A percentile compares a stretch with the other conserved stretches of the same genome.
Conservation (phyloP, 2,329 filamentous ascomycete species). For the Fusarium chlamydosporum region DNA sequence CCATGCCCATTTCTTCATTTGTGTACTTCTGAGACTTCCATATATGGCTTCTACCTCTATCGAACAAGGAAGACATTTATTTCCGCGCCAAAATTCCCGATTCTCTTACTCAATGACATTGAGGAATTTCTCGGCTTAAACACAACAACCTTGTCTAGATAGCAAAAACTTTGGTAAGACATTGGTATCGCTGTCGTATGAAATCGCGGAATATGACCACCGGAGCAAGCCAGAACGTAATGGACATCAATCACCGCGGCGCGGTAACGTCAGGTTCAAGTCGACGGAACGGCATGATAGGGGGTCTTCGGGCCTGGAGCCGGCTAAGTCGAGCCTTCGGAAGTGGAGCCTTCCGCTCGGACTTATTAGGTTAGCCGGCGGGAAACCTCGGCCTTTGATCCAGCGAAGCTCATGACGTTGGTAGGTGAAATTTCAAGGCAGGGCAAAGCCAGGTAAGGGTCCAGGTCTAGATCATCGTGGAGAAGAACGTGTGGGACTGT, state of each 20-base stretch:
- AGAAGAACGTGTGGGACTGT: constrained; percentile 17
- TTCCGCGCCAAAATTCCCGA: constrained; percentile 2
- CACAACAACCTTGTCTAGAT: constrained; percentile 6
- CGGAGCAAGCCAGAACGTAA: constrained; percentile 33
- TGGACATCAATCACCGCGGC: constrained; percentile 50
- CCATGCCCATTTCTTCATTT: not conserved
- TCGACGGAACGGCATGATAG: constrained; percentile 30
- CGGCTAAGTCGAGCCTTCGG: constrained; percentile 45
- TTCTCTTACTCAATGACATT: constrained; percentile 22
- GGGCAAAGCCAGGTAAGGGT: not conserved
- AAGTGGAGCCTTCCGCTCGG: constrained; percentile 22
- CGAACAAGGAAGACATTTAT: not conserved
- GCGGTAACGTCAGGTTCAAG: constrained; percentile 9
- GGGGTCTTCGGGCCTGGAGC: constrained; percentile 37
- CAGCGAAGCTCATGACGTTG: constrained; percentile 39
- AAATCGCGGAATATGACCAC: constrained; percentile 42
- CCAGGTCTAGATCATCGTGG: constrained; percentile 2
- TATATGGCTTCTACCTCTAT: not conserved
- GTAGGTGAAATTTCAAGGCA: constrained; percentile 21
- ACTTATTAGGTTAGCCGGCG: constrained; percentile 37
- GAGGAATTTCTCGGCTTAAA: constrained; percentile 37
- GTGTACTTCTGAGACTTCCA: not conserved
- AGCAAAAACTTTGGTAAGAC: constrained; percentile 23
- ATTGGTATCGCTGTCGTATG: constrained; percentile 33
- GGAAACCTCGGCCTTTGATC: constrained; percentile 47